These are phyloP conservation scores for Dothistroma septosporum DNA, from an alignment of 2,329 filamentous ascomycete species.

Conservation along the genomic window DNA sequence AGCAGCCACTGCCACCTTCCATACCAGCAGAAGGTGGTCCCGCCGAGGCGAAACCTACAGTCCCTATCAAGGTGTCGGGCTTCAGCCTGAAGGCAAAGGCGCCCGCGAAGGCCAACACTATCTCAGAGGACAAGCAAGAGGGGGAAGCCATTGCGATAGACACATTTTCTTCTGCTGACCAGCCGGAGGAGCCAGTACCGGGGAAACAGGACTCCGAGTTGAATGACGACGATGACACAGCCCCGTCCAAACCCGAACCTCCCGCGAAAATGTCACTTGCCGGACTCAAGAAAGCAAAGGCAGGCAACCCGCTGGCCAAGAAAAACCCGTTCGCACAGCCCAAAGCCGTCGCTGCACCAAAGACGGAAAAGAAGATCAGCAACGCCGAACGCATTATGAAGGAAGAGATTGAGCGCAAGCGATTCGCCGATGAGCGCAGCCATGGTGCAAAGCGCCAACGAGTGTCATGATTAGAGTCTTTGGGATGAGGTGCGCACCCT, in stretches of 20 bases:
- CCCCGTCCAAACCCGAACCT: slow-evolving; percentile 30
- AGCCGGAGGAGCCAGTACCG: slow-evolving; percentile 7
- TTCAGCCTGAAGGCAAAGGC: slow-evolving; percentile 32
- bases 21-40: slow-evolving; percentile 24
- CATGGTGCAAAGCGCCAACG: slow-evolving; percentile 18
- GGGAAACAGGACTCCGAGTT: slow-evolving; percentile 6
- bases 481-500: not conserved
- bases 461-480: slow-evolving; percentile 6
- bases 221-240: slow-evolving; percentile 12
- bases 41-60: slow-evolving; percentile 32
- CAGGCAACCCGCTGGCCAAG: slow-evolving; percentile 65
- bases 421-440: slow-evolving; percentile 31
- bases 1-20: slow-evolving; percentile 27
- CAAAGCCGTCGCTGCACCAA: slow-evolving; percentile 53
- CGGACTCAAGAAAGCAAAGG: slow-evolving; percentile 61
- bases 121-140: slow-evolving; percentile 8
- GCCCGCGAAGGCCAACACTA: slow-evolving; percentile 16
- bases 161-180: slow-evolving; percentile 28
- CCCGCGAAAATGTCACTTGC: slow-evolving; percentile 59
- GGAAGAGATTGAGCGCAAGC: slow-evolving; percentile 45
- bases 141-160: slow-evolving; percentile 30
- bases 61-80: slow-evolving; percentile 35
- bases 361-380: slow-evolving; percentile 76
- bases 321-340: slow-evolving; percentile 70
- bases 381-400: slow-evolving; percentile 88